A percentile compares a stretch with the other conserved stretches of the same genome.
Evolutionary conservation across 176 grass and related monocot genomes (phyloP).

Genomic region (Eragrostis nindensis): DNA sequence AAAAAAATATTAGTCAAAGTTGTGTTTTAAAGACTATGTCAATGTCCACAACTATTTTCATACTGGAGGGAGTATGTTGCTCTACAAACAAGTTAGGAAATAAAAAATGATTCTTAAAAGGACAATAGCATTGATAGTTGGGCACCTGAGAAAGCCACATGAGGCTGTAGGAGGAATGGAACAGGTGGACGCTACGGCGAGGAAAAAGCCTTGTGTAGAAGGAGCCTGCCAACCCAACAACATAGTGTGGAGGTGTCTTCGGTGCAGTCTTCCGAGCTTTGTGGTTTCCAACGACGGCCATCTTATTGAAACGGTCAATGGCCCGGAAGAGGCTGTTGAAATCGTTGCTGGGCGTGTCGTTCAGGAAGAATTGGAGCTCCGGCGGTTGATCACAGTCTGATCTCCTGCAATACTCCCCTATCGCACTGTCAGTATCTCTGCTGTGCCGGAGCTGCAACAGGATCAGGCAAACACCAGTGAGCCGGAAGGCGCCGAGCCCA

Average conservation of each 20-base stretch:
- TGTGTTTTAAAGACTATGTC: too few species aligned
- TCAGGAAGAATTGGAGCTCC: constrained; percentile 59
- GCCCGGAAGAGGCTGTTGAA: constrained; percentile 49
- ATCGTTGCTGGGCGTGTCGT: constrained; percentile 48
- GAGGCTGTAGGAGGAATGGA: constrained; percentile 21
- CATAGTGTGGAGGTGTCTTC: constrained; percentile 13
- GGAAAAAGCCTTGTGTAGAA: constrained; percentile 49
- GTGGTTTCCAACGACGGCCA: background rate
- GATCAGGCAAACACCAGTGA: too few species aligned
- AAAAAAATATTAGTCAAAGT: too few species aligned
- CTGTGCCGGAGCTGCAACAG: too few species aligned
- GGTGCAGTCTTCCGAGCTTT: too few species aligned
- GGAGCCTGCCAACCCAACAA: constrained; percentile 46
- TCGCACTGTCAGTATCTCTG: too few species aligned
- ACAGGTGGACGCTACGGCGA: background rate
- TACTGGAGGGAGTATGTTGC: too few species aligned
- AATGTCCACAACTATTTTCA: too few species aligned
- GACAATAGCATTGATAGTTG: background rate
- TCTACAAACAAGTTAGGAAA: too few species aligned
- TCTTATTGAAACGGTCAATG: background rate
- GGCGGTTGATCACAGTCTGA: background rate
- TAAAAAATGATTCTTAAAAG: too few species aligned
- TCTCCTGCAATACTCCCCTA: background rate
- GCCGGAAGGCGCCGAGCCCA: too few species aligned
- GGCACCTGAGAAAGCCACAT: constrained; percentile 29